Conservation (phyloP, 2,329 filamentous ascomycete species). For the Xylaria sp. region DNA sequence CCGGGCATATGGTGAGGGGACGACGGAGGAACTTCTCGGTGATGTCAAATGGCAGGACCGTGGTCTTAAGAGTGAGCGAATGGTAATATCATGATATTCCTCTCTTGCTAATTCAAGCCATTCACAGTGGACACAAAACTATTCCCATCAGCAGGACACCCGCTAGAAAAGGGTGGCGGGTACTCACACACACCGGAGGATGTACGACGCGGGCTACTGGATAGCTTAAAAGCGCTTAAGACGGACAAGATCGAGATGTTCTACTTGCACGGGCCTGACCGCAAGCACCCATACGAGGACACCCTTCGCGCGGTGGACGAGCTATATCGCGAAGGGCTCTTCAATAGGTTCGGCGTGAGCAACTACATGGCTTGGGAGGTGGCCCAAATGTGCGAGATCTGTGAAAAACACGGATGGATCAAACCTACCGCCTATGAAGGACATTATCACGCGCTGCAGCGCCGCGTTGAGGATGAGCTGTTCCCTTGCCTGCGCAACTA, state of each 20-base stretch:
- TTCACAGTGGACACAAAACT: slow-evolving; percentile 55
- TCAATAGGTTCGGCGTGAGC: slow-evolving; percentile 57
- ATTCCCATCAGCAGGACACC: slow-evolving; percentile 20
- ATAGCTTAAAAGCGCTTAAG: slow-evolving; percentile 48
- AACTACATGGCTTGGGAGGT: slow-evolving; percentile 60
- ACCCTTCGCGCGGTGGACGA: slow-evolving; percentile 56
- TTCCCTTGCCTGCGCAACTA: slow-evolving; percentile 55
- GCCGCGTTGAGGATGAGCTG: slow-evolving; percentile 55
- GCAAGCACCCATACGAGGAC: slow-evolving; percentile 54
- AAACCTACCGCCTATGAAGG: slow-evolving; percentile 60
- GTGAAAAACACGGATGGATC: slow-evolving; percentile 53
- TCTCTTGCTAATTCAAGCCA: background rate
- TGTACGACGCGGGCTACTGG: slow-evolving; percentile 46
- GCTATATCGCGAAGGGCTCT: slow-evolving; percentile 46
- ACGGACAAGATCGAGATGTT: slow-evolving; percentile 38
- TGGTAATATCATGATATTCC: no score
- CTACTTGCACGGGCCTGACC: slow-evolving; percentile 56
- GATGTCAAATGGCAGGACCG: slow-evolving; percentile 51
- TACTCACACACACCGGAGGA: slow-evolving; percentile 45
- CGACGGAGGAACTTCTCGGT: slow-evolving; percentile 66
- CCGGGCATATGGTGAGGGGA: slow-evolving; percentile 69
- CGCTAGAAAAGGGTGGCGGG: slow-evolving; percentile 7
- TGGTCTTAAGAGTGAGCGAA: slow-evolving; percentile 45
- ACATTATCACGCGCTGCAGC: slow-evolving; percentile 57
- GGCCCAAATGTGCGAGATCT: slow-evolving; percentile 55